phyloP scores from a whole-genome alignment of 169 alveolate genomes.

The Theileria equi region DNA sequence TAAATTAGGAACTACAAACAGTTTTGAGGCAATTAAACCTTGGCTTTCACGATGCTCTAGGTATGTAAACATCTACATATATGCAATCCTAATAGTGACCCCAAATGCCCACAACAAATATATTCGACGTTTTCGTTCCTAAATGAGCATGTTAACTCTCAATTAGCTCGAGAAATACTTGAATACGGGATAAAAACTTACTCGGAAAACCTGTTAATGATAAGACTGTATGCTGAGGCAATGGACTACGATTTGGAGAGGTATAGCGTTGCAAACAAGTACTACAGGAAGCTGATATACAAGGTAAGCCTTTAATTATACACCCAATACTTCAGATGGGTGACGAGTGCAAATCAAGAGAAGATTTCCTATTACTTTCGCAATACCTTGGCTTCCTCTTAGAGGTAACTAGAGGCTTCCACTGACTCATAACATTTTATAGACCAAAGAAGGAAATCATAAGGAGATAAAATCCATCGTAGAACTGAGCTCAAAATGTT shows the following conservation, averaged over 20 bases:
- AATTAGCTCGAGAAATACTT: conserved; percentile 1
- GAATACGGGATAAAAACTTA: conserved; percentile 17
- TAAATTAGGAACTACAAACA: background rate
- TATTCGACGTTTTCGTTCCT: conserved; percentile 11
- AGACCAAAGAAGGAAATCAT: background rate
- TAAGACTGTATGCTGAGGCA: conserved; percentile 33
- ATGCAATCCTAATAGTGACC: background rate
- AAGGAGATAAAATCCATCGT: background rate
- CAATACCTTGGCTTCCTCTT: background rate
- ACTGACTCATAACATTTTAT: background rate
- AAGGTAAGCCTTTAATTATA: background rate
- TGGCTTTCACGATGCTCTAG: background rate
- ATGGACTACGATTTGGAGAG: conserved; percentile 29
- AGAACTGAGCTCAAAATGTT: conserved; percentile 9
- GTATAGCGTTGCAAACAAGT: conserved; percentile 27
- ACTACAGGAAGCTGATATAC: conserved; percentile 15
- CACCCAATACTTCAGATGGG: background rate
- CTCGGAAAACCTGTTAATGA: conserved; percentile 22
- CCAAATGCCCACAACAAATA: conserved; percentile 19
- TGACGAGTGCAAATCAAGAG: background rate
- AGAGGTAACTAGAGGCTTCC: background rate
- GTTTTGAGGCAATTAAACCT: background rate
- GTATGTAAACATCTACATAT: background rate
- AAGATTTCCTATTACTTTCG: background rate
- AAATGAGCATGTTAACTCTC: background rate